Conservation (phyloP, 78 protist species). For the Guillardia theta region DNA sequence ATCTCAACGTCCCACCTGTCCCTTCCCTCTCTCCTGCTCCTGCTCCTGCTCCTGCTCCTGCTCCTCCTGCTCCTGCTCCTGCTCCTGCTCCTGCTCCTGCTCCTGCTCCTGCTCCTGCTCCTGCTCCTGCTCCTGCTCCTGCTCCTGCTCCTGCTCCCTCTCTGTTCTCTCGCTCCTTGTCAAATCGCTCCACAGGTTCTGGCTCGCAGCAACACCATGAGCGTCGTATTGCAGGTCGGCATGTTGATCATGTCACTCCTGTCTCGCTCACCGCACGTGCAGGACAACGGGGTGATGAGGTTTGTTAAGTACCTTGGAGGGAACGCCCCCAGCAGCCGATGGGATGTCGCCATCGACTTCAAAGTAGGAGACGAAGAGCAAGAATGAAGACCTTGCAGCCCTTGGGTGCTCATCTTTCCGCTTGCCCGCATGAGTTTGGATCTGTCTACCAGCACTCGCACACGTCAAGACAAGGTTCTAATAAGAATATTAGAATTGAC, state of each 20-base stretch:
- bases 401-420: too few species aligned
- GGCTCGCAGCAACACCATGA: conserved; percentile 28
- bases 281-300: neutral
- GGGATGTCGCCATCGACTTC: conserved; percentile 50
- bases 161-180: neutral
- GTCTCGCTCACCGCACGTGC: neutral
- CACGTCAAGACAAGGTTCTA: too few species aligned
- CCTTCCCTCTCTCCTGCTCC: neutral
- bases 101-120: too few species aligned
- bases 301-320: conserved; percentile 58
- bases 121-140: too few species aligned
- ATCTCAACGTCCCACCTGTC: neutral
- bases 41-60: neutral
- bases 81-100: too few species aligned
- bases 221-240: conserved; percentile 36
- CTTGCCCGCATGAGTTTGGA: too few species aligned
- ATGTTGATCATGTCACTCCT: neutral
- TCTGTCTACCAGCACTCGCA: too few species aligned
- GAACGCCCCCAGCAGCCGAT: conserved; percentile 49
- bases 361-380: neutral
- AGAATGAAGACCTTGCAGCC: too few species aligned
- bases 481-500: too few species aligned
- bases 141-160: neutral
- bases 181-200: neutral
- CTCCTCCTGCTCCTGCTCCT: too few species aligned